Evolutionary conservation across 148 eudicot species (phyloP).

Genomic region (Mesembryanthemum crystallinum): DNA sequence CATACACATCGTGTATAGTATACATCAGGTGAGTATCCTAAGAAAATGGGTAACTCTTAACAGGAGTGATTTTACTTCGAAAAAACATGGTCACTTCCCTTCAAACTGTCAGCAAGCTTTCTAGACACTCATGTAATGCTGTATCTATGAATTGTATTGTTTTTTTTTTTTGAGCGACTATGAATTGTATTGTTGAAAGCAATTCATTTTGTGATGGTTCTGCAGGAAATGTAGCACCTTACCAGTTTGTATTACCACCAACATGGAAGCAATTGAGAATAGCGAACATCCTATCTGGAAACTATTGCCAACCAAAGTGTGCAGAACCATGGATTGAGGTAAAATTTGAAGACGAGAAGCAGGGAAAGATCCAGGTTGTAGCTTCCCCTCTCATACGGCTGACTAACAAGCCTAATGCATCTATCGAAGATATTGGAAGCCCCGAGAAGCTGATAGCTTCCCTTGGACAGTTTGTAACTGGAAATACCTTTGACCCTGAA

Average conservation of each 20-base stretch:
- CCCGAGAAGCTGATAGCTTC: slow-evolving; percentile 92
- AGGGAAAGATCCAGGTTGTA: slow-evolving; percentile 88
- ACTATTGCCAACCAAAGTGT: slow-evolving; percentile 96
- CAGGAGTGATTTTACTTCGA: too few species aligned
- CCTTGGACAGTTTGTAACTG: slow-evolving; percentile 94
- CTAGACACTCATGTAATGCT: too few species aligned
- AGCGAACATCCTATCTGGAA: slow-evolving; percentile 92
- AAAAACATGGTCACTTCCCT: too few species aligned
- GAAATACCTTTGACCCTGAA: slow-evolving; percentile 75
- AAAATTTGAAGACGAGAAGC: slow-evolving; percentile 82
- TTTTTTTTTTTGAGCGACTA: too few species aligned
- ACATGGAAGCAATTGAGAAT: slow-evolving; percentile 85
- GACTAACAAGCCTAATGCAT: slow-evolving; percentile 86
- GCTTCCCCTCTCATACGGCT: slow-evolving; percentile 91
- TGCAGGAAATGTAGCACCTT: slow-evolving; percentile 96
- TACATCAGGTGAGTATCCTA: too few species aligned
- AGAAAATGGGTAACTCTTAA: too few species aligned
- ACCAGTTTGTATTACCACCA: slow-evolving; percentile 81
- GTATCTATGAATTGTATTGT: too few species aligned
- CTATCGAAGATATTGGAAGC: slow-evolving; percentile 85
- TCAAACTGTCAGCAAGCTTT: too few species aligned
- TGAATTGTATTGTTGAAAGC: slow-evolving; percentile 12
- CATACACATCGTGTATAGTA: too few species aligned
- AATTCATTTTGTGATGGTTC: slow-evolving; percentile 37
- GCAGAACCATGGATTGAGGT: slow-evolving; percentile 99